phyloP scores from a whole-genome alignment of 768 basidiomycete genomes.

The Pleurotus citrinopileatus region DNA sequence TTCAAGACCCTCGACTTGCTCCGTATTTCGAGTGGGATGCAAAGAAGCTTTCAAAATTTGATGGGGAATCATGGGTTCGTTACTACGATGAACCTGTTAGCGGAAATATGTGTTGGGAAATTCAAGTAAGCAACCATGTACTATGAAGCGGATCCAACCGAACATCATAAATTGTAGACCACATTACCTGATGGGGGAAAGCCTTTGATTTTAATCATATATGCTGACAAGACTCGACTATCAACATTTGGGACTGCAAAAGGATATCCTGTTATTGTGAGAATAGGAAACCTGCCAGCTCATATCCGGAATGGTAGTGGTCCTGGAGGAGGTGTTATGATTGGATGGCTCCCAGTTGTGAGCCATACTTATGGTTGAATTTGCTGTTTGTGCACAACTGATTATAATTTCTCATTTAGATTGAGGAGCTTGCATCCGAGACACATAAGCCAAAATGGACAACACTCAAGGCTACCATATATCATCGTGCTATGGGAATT shows the following conservation, averaged over 20 bases:
- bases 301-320: constrained; percentile 30
- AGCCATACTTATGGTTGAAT: constrained; percentile 3
- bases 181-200: constrained; percentile 21
- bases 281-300: constrained; percentile 28
- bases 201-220: constrained; percentile 30
- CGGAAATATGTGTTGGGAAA: constrained; percentile 31
- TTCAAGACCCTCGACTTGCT: constrained; percentile 22
- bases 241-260: constrained; percentile 35
- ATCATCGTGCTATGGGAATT: constrained; percentile 33
- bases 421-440: constrained; percentile 27
- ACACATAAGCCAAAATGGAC: constrained; percentile 26
- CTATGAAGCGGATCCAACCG: not conserved
- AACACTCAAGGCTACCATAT: constrained; percentile 31
- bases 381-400: not conserved
- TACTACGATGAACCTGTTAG: constrained; percentile 37
- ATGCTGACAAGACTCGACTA: constrained; percentile 38
- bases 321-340: constrained; percentile 29
- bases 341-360: constrained; percentile 39
- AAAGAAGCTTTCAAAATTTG: constrained; percentile 22
- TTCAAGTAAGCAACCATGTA: constrained; percentile 26
- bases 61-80: constrained; percentile 22
- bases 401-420: constrained; percentile 22
- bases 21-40: constrained; percentile 30
- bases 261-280: constrained; percentile 33
- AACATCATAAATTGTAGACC: constrained; percentile 11